Evolutionary conservation across 352 stramenopile species (phyloP).

Genomic region (Saprolegnia diclina): DNA sequence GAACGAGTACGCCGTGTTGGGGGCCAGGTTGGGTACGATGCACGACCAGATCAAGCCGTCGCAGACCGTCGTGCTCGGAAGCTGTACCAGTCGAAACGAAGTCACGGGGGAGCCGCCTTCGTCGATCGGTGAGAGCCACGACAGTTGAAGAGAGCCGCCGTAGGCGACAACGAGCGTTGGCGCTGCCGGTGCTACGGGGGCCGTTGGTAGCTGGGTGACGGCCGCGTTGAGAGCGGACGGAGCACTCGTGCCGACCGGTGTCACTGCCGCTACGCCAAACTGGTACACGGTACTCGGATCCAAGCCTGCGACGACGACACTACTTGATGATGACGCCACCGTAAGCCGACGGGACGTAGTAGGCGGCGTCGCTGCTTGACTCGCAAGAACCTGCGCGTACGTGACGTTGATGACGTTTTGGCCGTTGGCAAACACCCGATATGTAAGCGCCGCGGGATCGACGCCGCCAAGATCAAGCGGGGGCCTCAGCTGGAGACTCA

Average conservation of each 20-base stretch:
- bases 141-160: constrained; percentile 38
- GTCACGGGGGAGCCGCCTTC: constrained; percentile 40
- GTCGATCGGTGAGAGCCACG: constrained; percentile 41
- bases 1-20: constrained; percentile 42
- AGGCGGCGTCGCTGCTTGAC: not conserved
- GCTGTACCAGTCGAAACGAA: constrained; percentile 37
- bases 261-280: constrained; percentile 45
- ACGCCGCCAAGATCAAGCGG: constrained; percentile 49
- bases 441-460: constrained; percentile 35
- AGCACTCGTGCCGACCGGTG: constrained; percentile 27
- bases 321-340: constrained; percentile 9
- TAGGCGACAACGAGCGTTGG: constrained; percentile 27
- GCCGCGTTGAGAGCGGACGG: constrained; percentile 31
- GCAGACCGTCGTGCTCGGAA: constrained; percentile 27
- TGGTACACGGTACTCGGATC: constrained; percentile 49
- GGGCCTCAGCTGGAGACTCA: constrained; percentile 44
- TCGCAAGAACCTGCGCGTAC: constrained; percentile 30
- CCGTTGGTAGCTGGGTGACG: constrained; percentile 34
- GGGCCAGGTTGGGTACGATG: constrained; percentile 30
- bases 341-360: constrained; percentile 29
- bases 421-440: constrained; percentile 43
- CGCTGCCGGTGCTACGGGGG: constrained; percentile 32
- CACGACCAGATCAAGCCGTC: constrained; percentile 30
- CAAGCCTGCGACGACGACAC: constrained; percentile 38
- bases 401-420: constrained; percentile 38